phyloP scores from a whole-genome alignment of 2,329 filamentous ascomycete genomes.

The Monosporascus sp. region DNA sequence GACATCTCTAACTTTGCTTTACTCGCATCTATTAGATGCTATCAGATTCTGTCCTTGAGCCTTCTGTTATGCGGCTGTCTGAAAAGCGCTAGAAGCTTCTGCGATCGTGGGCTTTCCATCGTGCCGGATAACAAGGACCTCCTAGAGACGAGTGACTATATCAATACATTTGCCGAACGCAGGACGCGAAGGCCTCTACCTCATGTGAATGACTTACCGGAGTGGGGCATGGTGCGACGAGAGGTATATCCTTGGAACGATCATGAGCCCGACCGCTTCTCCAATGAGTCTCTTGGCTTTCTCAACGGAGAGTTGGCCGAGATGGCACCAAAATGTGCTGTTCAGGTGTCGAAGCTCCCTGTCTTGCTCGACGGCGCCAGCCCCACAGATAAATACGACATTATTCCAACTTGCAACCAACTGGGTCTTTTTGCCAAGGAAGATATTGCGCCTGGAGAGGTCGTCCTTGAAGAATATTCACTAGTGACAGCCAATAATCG shows the following conservation, averaged over 20 bases:
- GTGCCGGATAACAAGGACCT: constrained; percentile 54
- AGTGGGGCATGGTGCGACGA: constrained; percentile 63
- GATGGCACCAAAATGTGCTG: constrained; percentile 77
- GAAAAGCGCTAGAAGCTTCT: constrained; percentile 62
- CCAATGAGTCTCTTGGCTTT: constrained; percentile 60
- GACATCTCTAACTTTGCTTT: constrained; percentile 38
- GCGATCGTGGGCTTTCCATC: constrained; percentile 52
- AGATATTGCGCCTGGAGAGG: constrained; percentile 71
- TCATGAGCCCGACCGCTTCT: constrained; percentile 65
- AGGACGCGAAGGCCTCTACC: constrained; percentile 42
- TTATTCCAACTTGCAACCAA: constrained; percentile 61
- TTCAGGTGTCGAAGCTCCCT: constrained; percentile 71
- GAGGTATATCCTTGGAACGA: constrained; percentile 68
- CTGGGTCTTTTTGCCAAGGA: constrained; percentile 85
- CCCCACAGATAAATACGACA: constrained; percentile 42
- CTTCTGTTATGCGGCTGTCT: constrained; percentile 63
- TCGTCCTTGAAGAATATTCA: constrained; percentile 75
- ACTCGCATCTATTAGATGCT: constrained; percentile 51
- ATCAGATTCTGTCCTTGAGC: constrained; percentile 52
- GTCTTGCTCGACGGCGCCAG: constrained; percentile 57
- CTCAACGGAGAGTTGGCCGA: constrained; percentile 65
- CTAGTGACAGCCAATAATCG: constrained; percentile 86
- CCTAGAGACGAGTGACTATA: constrained; percentile 45
- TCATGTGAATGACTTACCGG: constrained; percentile 55
- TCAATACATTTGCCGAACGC: constrained; percentile 47